These are phyloP conservation scores for Panicum virgatum DNA, from an alignment of 202 grass and related monocot genomes.

Conservation along the genomic window DNA sequence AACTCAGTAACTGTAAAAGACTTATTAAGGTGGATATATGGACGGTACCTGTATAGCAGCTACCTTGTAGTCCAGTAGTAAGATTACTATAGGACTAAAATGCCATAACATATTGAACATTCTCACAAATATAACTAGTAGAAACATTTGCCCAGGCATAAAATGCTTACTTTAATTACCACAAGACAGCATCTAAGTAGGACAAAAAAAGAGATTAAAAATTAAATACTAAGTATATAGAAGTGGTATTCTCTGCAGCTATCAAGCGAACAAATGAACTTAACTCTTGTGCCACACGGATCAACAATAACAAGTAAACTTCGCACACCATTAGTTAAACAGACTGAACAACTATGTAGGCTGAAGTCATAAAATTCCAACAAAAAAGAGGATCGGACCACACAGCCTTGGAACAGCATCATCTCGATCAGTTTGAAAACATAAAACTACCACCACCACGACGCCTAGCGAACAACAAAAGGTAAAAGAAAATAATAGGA, in stretches of 20 bases:
- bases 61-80: not conserved
- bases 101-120: not conserved
- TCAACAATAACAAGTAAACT: not conserved
- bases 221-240: too few species aligned
- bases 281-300: not conserved
- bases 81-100: not conserved
- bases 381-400: not conserved
- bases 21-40: not conserved
- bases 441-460: not conserved
- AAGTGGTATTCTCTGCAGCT: too few species aligned
- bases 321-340: not conserved
- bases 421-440: not conserved
- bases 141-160: not conserved
- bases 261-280: not conserved
- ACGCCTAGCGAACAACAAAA: not conserved
- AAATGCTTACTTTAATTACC: not conserved
- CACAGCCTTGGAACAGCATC: not conserved
- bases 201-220: not conserved
- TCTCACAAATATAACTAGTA: not conserved
- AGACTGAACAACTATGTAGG: not conserved
- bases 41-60: constrained; percentile 62
- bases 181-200: not conserved
- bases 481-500: too few species aligned
- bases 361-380: not conserved
- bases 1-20: not conserved